Conservation (phyloP, 2,329 filamentous ascomycete species). For the Lachnellula suecica region DNA sequence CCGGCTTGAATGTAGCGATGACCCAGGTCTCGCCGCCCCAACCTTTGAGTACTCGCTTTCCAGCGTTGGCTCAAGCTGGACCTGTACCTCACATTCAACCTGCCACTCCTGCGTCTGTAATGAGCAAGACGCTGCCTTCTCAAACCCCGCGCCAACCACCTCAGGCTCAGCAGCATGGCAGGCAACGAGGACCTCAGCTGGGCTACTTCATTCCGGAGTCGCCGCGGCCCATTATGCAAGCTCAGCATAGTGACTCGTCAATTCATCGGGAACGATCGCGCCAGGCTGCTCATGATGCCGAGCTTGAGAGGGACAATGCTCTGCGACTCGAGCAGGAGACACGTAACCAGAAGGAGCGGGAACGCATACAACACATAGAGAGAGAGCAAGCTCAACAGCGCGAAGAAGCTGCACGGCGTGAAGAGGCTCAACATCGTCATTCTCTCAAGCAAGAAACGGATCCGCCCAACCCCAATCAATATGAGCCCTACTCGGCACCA, state of each 20-base stretch:
- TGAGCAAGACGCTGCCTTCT: slow-evolving; percentile 26
- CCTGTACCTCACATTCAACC: slow-evolving; percentile 29
- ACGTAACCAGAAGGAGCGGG: slow-evolving; percentile 18
- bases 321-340: slow-evolving; percentile 26
- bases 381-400: slow-evolving; percentile 5
- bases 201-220: slow-evolving; percentile 29
- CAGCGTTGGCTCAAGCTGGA: slow-evolving; percentile 32
- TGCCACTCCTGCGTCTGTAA: slow-evolving; percentile 21
- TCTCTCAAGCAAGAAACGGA: slow-evolving; percentile 33
- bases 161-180: slow-evolving; percentile 18
- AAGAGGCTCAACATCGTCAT: slow-evolving; percentile 13
- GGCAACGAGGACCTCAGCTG: slow-evolving; percentile 27
- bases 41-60: slow-evolving; percentile 26
- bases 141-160: slow-evolving; percentile 24
- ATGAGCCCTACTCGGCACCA: slow-evolving; percentile 29
- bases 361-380: slow-evolving; percentile 21
- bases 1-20: slow-evolving; percentile 17
- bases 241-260: slow-evolving; percentile 15
- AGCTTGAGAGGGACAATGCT: slow-evolving; percentile 29
- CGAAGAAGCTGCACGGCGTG: slow-evolving; percentile 9
- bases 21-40: slow-evolving; percentile 27
- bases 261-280: slow-evolving; percentile 28
- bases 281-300: slow-evolving; percentile 29
- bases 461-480: slow-evolving; percentile 35
- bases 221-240: slow-evolving; percentile 25